phyloP scores from a whole-genome alignment of 176 grass and related monocot genomes.

The Aegilops tauschii region DNA sequence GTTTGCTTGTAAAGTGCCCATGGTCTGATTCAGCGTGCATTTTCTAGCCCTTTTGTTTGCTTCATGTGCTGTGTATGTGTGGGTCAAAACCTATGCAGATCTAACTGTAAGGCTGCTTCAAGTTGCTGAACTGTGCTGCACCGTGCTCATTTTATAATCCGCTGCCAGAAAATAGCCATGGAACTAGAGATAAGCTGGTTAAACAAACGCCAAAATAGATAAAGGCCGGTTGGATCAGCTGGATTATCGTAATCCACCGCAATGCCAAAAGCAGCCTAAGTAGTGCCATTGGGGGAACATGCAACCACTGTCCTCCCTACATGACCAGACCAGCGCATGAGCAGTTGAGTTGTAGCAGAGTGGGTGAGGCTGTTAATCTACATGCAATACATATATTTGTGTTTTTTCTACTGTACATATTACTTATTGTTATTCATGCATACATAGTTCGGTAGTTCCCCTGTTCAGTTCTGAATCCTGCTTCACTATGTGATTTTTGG shows the following conservation, averaged over 20 bases:
- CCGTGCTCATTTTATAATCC: too few species aligned
- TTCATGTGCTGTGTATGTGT: not conserved
- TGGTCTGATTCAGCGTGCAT: constrained; percentile 10
- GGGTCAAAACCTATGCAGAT: not conserved
- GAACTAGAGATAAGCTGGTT: too few species aligned
- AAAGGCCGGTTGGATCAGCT: too few species aligned
- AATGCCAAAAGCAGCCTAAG: not conserved
- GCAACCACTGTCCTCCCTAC: not conserved
- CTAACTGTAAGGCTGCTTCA: not conserved
- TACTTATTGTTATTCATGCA: not conserved
- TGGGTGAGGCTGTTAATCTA: not conserved
- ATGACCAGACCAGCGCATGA: not conserved
- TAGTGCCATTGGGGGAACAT: constrained; percentile 2
- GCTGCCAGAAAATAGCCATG: too few species aligned
- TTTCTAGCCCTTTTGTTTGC: constrained; percentile 10
- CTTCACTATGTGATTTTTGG: not conserved
- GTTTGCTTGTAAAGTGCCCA: constrained; percentile 29
- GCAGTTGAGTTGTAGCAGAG: not conserved
- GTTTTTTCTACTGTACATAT: not conserved
- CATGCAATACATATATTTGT: not conserved
- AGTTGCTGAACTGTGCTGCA: too few species aligned
- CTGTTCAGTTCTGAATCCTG: not conserved
- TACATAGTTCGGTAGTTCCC: not conserved
- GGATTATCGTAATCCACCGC: too few species aligned
- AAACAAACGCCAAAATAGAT: too few species aligned